Percentiles rank a stretch among this genome's conserved stretches.
These are phyloP conservation scores for Nakazawaea siamensis DNA, from an alignment of 805 yeast species.

Conservation along the genomic window DNA sequence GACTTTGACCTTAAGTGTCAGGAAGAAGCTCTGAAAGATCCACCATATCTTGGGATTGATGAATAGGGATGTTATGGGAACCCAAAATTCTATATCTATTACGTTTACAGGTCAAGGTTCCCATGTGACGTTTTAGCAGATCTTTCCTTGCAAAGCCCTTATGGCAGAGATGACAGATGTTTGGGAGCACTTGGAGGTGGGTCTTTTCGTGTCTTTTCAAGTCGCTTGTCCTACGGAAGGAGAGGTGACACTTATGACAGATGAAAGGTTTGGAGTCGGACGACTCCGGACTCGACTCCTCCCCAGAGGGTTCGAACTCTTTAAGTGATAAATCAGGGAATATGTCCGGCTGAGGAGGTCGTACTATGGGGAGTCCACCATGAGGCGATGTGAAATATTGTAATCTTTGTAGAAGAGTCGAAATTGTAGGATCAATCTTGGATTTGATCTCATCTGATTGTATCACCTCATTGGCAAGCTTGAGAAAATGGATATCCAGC, in stretches of 20 bases:
- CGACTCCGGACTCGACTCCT: neutral
- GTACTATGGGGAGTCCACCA: conserved; percentile 41
- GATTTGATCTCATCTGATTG: conserved; percentile 40
- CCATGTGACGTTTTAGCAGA: conserved; percentile 69
- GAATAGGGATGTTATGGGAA: too few species aligned
- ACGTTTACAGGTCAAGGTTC: conserved; percentile 67
- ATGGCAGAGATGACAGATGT: conserved; percentile 68
- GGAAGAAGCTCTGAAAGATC: too few species aligned
- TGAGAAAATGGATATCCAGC: conserved; percentile 43
- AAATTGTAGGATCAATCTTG: conserved; percentile 54
- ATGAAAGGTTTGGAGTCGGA: conserved; percentile 31
- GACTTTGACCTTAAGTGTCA: too few species aligned
- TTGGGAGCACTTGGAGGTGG: conserved; percentile 64
- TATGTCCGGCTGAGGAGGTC: neutral
- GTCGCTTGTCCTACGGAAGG: conserved; percentile 62
- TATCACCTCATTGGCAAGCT: conserved; percentile 54
- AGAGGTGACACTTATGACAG: conserved; percentile 53
- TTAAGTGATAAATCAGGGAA: conserved; percentile 34
- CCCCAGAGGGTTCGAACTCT: neutral
- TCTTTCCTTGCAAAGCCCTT: conserved; percentile 82
- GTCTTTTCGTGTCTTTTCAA: conserved; percentile 70
- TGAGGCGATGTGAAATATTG: conserved; percentile 55
- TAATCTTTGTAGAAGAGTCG: conserved; percentile 47
- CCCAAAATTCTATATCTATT: conserved; percentile 65
- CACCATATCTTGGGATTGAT: too few species aligned